These are phyloP conservation scores for Krasilnikovozyma curviuscula DNA, from an alignment of 768 basidiomycete genomes.

Conservation along the genomic window DNA sequence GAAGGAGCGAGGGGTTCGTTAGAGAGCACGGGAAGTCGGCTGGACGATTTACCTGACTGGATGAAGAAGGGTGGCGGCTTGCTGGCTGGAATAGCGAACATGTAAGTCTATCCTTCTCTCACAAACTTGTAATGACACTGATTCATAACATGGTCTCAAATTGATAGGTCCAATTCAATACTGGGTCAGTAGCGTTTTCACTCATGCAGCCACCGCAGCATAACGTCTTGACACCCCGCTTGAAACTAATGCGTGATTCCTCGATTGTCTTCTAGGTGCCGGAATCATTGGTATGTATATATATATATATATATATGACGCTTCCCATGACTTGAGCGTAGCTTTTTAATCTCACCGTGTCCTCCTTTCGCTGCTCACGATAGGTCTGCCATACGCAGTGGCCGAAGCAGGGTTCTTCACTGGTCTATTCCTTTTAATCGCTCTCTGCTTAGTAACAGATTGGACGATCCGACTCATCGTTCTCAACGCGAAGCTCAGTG, in stretches of 20 bases:
- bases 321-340: not conserved
- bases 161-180: conserved; percentile 92
- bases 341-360: not conserved
- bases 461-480: conserved; percentile 85
- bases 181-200: conserved; percentile 34
- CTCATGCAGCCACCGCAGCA: not conserved
- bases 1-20: conserved; percentile 27
- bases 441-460: conserved; percentile 58
- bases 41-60: conserved; percentile 16
- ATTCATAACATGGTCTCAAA: conserved; percentile 36
- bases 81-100: conserved; percentile 45
- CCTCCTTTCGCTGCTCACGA: not conserved
- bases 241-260: not conserved
- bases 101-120: conserved; percentile 31
- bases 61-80: conserved; percentile 25
- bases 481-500: conserved; percentile 85
- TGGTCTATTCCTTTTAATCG: conserved; percentile 60
- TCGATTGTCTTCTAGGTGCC: conserved; percentile 17
- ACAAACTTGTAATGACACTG: not conserved
- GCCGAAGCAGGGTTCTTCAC: conserved; percentile 84
- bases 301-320: not conserved
- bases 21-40: not conserved
- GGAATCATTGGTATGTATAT: conserved; percentile 48
- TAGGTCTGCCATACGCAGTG: conserved; percentile 83
- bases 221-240: not conserved